Evolutionary conservation across 176 grass and related monocot genomes (phyloP), one percentile per base, ranked within the genome.

Genomic region (Chloris gayana): DNA sequence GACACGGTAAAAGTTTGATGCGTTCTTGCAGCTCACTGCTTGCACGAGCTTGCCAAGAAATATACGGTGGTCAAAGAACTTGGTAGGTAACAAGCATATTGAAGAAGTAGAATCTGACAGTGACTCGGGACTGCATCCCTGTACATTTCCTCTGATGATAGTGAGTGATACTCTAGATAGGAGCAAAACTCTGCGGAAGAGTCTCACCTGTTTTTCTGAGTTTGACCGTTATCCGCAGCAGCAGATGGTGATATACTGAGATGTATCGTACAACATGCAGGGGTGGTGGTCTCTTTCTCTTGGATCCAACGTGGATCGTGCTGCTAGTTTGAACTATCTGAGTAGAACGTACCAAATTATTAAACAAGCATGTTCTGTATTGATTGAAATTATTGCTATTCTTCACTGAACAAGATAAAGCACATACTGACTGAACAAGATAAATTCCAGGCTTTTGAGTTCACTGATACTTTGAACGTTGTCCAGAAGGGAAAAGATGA

Each of bases 151-250:
- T 25, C 21, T 15, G 46, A 69, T n/a, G 39, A 59, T 2, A 54
- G 37, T 59, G 50, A 78, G 47, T 54, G 58, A 2, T 45, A 45
- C 44, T 13, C 7, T n/a, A 34, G 44, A 54, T 18, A 76, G 26
- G 8, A 76, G 39, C 18, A 63, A 60, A 34, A 2, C 33, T 35
- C 47, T 50, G 50, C 15, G 15, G 50, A 53, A 53, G 50, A 57
- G 47, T 18, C 26, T 58, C 42, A 45, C 54, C 64, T 4, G 14
- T 7, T 56, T 3, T 44, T 34, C 33, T 22, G 21, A 66, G 34
- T 72, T 87, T 83, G 73, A 87, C 54, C 45, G 33, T 42, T 70
- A 62, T 69, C 25, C 70, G 49, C 27, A 21, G 26, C 64, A 50
- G 54, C 18, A 26, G 54, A 3, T 35, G 46, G 14, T 17, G 46